phyloP scores from a whole-genome alignment of 1,284 basidiomycete species.

The Malassezia dermatis region DNA sequence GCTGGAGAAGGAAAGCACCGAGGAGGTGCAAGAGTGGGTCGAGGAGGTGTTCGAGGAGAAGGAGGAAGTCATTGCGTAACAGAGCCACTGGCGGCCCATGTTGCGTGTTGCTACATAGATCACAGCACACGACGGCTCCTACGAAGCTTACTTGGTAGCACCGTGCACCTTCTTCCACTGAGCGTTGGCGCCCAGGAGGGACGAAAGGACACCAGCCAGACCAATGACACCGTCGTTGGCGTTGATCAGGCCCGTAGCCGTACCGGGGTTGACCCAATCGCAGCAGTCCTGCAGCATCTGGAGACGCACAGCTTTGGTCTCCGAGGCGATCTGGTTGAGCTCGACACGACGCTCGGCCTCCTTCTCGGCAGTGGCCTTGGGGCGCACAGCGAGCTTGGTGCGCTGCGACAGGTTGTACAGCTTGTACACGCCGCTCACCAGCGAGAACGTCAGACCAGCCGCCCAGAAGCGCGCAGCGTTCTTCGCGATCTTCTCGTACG shows the following conservation, averaged over 20 bases:
- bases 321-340: constrained; percentile 58
- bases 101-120: neutral
- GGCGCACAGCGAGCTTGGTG: constrained; percentile 23
- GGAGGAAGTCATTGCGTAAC: constrained; percentile 22
- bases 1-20: constrained; percentile 37
- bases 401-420: constrained; percentile 41
- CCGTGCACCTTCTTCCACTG: constrained; percentile 48
- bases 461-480: constrained; percentile 82
- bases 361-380: constrained; percentile 55
- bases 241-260: constrained; percentile 64
- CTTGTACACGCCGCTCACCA: constrained; percentile 41
- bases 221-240: constrained; percentile 65
- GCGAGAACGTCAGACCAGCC: constrained; percentile 54
- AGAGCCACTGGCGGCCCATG: neutral
- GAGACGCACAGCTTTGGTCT: constrained; percentile 58
- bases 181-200: constrained; percentile 39
- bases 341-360: constrained; percentile 60
- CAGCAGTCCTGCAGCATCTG: constrained; percentile 72
- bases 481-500: constrained; percentile 59
- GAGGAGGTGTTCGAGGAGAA: constrained; percentile 48
- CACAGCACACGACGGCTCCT: neutral
- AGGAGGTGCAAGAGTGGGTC: constrained; percentile 47
- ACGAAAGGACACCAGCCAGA: constrained; percentile 39
- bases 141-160: constrained; percentile 27
- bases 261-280: constrained; percentile 80